phyloP scores from a whole-genome alignment of 371 early-diverging fungal genomes.

The Scutellospora calospora region DNA sequence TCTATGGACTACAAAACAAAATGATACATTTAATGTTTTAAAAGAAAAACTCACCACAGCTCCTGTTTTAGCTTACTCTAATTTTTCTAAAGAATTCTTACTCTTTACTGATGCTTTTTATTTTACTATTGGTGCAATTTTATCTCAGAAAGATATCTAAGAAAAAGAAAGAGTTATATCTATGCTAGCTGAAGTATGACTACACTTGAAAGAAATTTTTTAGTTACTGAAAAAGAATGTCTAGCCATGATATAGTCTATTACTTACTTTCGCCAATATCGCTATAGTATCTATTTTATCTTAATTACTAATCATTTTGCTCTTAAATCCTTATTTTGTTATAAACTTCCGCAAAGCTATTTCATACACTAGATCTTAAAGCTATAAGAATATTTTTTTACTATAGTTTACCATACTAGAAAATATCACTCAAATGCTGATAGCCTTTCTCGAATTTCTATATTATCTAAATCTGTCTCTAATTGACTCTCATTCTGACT shows the following conservation, averaged over 20 bases:
- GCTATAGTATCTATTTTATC: neutral
- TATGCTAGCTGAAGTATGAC: neutral
- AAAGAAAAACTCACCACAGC: constrained; percentile 36
- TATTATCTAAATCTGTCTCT: too few relatives aligned
- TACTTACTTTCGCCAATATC: neutral
- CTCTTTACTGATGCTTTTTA: constrained; percentile 52
- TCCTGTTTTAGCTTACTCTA: constrained; percentile 46
- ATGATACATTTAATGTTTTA: constrained; percentile 47
- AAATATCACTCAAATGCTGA: too few relatives aligned
- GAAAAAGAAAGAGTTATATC: constrained; percentile 27
- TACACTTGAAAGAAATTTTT: neutral
- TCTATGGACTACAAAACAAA: constrained; percentile 44
- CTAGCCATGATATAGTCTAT: too few relatives aligned
- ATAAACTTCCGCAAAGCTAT: too few relatives aligned
- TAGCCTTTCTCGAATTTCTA: too few relatives aligned
- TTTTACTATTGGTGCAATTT: constrained; percentile 49
- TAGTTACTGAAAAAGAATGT: neutral
- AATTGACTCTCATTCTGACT: too few relatives aligned
- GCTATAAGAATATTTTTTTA: too few relatives aligned
- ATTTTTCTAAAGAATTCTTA: constrained; percentile 45
- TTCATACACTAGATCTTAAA: too few relatives aligned
- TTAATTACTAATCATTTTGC: neutral
- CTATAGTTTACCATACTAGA: too few relatives aligned
- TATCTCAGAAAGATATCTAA: constrained; percentile 46
- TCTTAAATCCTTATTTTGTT: too few relatives aligned